A percentile compares a stretch with the other conserved stretches of the same genome.
Evolutionary conservation across 2,329 filamentous ascomycete genomes (phyloP).

Genomic region (Aspergillus pseudoviridinutans): DNA sequence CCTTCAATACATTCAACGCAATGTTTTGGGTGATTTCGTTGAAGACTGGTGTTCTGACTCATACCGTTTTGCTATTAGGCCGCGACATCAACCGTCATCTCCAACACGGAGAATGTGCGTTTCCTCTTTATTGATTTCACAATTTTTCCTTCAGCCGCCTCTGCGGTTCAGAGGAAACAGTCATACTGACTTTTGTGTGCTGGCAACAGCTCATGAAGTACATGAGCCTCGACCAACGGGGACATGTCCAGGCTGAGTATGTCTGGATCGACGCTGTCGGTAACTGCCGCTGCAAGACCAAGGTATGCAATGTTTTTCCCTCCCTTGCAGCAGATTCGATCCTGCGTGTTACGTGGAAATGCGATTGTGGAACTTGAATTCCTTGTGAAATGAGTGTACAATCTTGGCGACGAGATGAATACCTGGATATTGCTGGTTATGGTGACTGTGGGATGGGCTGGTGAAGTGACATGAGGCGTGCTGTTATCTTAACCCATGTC

Average conservation of each 20-base stretch:
- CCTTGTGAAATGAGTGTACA: background rate
- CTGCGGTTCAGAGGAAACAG: conserved; percentile 25
- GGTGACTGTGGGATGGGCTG: no score
- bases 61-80: conserved; percentile 32
- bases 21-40: conserved; percentile 5
- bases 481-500: conserved; percentile 6
- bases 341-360: conserved; percentile 3
- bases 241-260: conserved; percentile 88
- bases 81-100: conserved; percentile 41
- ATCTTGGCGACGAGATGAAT: background rate
- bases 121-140: conserved; percentile 26
- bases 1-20: background rate
- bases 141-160: conserved; percentile 27
- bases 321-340: background rate
- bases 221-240: conserved; percentile 84
- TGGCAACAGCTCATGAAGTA: conserved; percentile 78
- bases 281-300: conserved; percentile 88
- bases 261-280: conserved; percentile 89
- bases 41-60: conserved; percentile 18
- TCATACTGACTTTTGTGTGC: conserved; percentile 38
- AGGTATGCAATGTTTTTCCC: conserved; percentile 59
- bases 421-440: background rate
- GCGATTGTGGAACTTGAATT: background rate
- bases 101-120: conserved; percentile 47
- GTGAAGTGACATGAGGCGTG: background rate